Conservation (phyloP, 1,139 yeast genomes). For the Candida smagusa region DNA sequence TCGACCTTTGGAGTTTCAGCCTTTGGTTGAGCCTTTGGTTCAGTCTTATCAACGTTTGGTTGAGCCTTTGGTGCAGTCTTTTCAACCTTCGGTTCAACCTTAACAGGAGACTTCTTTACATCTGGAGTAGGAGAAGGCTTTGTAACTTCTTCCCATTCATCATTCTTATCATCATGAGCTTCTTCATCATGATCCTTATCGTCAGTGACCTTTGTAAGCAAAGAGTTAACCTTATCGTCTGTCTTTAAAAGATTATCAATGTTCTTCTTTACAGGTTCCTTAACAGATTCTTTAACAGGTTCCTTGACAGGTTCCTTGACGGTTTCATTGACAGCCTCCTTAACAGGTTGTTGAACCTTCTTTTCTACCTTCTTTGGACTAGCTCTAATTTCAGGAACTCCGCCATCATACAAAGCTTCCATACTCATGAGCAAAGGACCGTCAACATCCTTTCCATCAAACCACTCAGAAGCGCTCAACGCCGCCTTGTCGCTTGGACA, state of each 20-base stretch:
- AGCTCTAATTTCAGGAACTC: conserved; percentile 43
- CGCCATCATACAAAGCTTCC: conserved; percentile 76
- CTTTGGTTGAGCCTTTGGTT: conserved; percentile 8
- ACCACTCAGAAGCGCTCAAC: conserved; percentile 74
- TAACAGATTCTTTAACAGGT: conserved; percentile 2
- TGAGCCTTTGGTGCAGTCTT: conserved; percentile 9
- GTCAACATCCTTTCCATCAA: conserved; percentile 67
- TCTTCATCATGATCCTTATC: conserved; percentile 41
- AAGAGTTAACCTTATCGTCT: conserved; percentile 34
- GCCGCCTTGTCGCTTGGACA: conserved; percentile 83
- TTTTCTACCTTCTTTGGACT: conserved; percentile 29
- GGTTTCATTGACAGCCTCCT: conserved; percentile 8
- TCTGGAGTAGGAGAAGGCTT: conserved; percentile 4
- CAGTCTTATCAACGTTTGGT: conserved; percentile 6
- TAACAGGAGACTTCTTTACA: conserved; percentile 12
- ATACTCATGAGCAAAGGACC: conserved; percentile 82
- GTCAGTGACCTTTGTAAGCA: conserved; percentile 39
- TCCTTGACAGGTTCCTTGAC: conserved; percentile 2
- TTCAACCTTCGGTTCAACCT: conserved; percentile 15
- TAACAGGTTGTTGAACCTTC: conserved; percentile 11
- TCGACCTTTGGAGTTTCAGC: conserved; percentile 8
- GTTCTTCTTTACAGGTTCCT: conserved; percentile 14
- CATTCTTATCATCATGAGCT: conserved; percentile 26
- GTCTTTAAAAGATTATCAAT: conserved; percentile 43
- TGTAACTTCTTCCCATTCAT: conserved; percentile 42